These are phyloP conservation scores for Ogataea minuta DNA, from an alignment of 805 yeast species.

Conservation along the genomic window DNA sequence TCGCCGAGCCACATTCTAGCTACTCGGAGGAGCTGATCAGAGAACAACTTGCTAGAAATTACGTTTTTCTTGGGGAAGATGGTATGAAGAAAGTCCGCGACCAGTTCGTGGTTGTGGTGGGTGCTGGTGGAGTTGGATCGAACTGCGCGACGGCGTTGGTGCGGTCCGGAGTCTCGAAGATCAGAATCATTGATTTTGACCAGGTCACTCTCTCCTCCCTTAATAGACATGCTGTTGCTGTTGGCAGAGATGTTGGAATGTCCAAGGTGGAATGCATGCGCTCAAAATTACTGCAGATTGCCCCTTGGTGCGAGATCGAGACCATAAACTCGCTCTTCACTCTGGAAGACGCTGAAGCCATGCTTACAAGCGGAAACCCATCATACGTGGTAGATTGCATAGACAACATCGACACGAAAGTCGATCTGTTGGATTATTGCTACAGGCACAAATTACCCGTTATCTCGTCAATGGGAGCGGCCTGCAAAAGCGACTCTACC, in stretches of 20 bases:
- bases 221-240: constrained; percentile 94
- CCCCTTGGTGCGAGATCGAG: constrained; percentile 93
- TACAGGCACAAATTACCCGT: constrained; percentile 59
- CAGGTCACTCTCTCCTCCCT: constrained; percentile 91
- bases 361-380: constrained; percentile 58
- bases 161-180: constrained; percentile 80
- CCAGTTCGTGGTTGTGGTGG: constrained; percentile 74
- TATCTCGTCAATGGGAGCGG: constrained; percentile 95
- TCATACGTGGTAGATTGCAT: constrained; percentile 90
- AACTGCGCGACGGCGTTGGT: constrained; percentile 91
- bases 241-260: constrained; percentile 86
- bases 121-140: constrained; percentile 99
- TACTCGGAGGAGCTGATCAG: constrained; percentile 71
- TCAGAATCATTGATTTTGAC: constrained; percentile 89
- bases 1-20: constrained; percentile 15
- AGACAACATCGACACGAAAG: constrained; percentile 96
- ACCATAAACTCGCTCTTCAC: constrained; percentile 78
- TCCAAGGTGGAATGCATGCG: constrained; percentile 82
- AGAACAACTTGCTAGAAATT: constrained; percentile 92
- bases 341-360: constrained; percentile 57
- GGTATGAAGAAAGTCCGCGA: constrained; percentile 74
- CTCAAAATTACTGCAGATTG: constrained; percentile 63
- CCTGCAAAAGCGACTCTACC: constrained; percentile 93
- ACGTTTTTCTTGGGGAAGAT: constrained; percentile 84
- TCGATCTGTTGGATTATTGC: constrained; percentile 79